A percentile compares a stretch with the other conserved stretches of the same genome.
phyloP scores from a whole-genome alignment of 1,139 yeast genomes.

The Casaregolazyma lundiana region DNA sequence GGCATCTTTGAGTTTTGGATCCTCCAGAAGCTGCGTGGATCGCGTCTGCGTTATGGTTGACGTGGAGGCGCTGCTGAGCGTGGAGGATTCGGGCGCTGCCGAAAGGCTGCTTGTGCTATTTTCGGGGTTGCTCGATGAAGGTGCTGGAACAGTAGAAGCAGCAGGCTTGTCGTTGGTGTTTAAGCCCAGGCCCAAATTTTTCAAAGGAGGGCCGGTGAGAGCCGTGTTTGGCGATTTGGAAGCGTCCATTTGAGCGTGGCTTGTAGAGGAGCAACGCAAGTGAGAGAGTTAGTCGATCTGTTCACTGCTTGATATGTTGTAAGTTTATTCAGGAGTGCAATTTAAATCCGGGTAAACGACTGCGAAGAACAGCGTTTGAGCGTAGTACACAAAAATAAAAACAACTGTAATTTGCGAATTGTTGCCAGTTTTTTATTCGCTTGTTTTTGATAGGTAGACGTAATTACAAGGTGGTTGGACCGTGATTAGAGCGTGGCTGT shows the following conservation, averaged over 20 bases:
- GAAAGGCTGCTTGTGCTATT: conserved; percentile 1
- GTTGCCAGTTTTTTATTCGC: too few species aligned
- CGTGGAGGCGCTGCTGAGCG: conserved; percentile 2
- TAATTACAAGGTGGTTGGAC: too few species aligned
- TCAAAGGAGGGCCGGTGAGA: conserved; percentile 10
- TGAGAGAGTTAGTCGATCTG: too few species aligned
- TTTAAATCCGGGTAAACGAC: neutral
- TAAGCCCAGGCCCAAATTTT: conserved; percentile 3
- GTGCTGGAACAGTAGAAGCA: conserved; percentile 4
- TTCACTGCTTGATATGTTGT: neutral
- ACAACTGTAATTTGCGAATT: too few species aligned
- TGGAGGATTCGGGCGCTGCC: neutral
- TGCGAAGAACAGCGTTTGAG: neutral
- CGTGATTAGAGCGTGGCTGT: too few species aligned
- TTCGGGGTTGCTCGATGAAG: neutral
- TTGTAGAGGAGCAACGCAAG: neutral
- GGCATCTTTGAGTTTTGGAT: conserved; percentile 45
- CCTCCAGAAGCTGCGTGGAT: conserved; percentile 36
- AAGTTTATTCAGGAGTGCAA: neutral
- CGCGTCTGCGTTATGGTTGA: conserved; percentile 3
- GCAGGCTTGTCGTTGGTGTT: neutral
- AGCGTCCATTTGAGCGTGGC: conserved; percentile 8
- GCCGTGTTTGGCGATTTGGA: conserved; percentile 9
- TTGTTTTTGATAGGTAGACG: too few species aligned
- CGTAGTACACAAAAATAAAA: neutral